Evolutionary conservation across 192 early-diverging fungal species (phyloP), one percentile per base, ranked within the genome.

Genomic region (Obelidium mucronatum): DNA sequence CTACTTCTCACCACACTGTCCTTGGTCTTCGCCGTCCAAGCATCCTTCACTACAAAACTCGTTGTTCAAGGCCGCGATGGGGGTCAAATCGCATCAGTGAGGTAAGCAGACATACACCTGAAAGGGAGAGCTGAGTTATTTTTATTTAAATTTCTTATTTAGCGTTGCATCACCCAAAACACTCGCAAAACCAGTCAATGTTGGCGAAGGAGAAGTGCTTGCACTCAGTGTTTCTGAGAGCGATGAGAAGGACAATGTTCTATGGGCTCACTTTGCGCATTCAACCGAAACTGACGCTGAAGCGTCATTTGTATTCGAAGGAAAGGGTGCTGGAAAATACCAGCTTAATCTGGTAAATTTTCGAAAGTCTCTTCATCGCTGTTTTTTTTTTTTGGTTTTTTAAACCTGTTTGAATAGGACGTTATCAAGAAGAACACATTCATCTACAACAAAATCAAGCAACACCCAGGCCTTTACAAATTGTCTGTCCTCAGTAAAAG

Each of bases 281-380:
- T 44, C 35, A 19, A 34, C 61, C 1, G 26, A 51, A 36, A 66
- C 36, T 35, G 55, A 72, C 28, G 59, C 35, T 2, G 75, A 78
- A 36, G 39, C 64, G 13, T 52, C 35, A 17, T 67, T 77, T 33
- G 3, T 59, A 36, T 54, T 71, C 37, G 40, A 40, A 15, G 31
- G 39, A 1, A 78, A 63, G 15, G 40, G 34, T 28, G 63, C 37
- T 4, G 80, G 80, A 40, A 70, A 39, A 26, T 65, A 63, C 34
- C 28, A 28, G 6, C 64, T 61, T n/a, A 31, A 36, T 39, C 40
- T 81, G 75, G 80, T 81, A 74, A 30, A 67, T 68, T n/a, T 75
- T 34, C 44, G n/a, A 22, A n/a, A 3, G 67, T 24, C 30, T 71
- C 40, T n/a, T 73, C 22, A 24, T 19, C 3, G 17, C 40, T 42